Evolutionary conservation across 306 rosid species (phyloP), one percentile per base, ranked within the genome.

Genomic region (apple (Malus domestica)): DNA sequence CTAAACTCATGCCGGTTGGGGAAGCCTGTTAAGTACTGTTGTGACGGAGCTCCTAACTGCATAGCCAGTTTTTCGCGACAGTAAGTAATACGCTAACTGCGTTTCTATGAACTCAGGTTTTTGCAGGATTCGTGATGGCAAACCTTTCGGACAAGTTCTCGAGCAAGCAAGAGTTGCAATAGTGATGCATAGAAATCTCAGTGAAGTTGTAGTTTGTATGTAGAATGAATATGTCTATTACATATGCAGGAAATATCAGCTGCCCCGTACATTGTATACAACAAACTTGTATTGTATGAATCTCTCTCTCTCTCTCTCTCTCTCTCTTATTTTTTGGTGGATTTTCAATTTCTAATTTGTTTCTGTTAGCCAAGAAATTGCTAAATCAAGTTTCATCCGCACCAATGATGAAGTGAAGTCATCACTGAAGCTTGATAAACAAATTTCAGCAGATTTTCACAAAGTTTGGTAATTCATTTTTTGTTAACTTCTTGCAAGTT

Each of bases 111-210:
- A 75, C 82, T 68, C 90, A 92, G 96, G 93, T 92, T 19, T 84
- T 90, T 75, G 96, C 82, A 42, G 95, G 95, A 70, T 91, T 91
- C 74, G 86, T 86, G 40, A 44, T 89, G 74, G 97, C 88, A 83
- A 89, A 88, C 76, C 74, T 89, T 75, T 84, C 89, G 3, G 90
- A 74, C 70, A 92, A 80, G 78, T 78, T 85, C 44, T 87, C 78
- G 38, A 32, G 72, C 65, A 72, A 78, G 71, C 69, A 46, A 38
- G 87, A 83, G 67, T 68, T 54, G 76, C 54, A 52, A 61, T 59
- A 72, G 52, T 33, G 25, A 57, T 15, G 14, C 29, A 23, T 72
- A 35, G 1, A 29, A 45, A 22, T 16, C 54, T 75, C 10, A 10
- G 29, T 59, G 64, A 59, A 74, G 70, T 66, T 72, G 23, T 25